Evolutionary conservation across 331 rosid genomes (phyloP).

Genomic region (Acacia pycnantha): DNA sequence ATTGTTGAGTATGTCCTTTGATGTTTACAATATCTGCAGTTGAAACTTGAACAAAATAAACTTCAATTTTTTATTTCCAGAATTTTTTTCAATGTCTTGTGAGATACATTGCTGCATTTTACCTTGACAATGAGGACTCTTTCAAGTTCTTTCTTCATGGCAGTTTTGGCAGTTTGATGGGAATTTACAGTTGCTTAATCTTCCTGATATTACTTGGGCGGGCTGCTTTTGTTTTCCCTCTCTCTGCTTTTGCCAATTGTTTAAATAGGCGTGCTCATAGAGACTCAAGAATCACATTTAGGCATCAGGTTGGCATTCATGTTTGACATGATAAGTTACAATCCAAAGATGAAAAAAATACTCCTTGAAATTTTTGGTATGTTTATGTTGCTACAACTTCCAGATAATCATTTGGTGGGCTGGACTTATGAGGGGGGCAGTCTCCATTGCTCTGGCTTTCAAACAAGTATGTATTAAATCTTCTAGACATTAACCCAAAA

Average conservation of each 20-base stretch:
- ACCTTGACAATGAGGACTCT: conserved; percentile 1
- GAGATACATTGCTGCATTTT: conserved; percentile 17
- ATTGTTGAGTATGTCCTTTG: not conserved
- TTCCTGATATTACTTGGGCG: conserved; percentile 69
- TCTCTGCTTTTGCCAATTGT: conserved; percentile 67
- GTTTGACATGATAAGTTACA: not conserved
- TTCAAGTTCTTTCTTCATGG: conserved; percentile 20
- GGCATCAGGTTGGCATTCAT: conserved; percentile 59
- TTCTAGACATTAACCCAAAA: not conserved
- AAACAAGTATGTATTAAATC: conserved; percentile 53
- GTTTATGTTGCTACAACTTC: conserved; percentile 26
- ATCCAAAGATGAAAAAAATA: not conserved
- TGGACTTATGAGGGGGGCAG: conserved; percentile 93
- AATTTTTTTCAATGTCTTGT: not conserved
- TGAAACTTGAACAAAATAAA: not conserved
- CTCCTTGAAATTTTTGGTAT: not conserved
- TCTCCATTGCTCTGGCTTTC: conserved; percentile 92
- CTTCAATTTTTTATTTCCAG: not conserved
- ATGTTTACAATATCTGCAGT: not conserved
- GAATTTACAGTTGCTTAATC: conserved; percentile 56
- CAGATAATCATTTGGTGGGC: conserved; percentile 95
- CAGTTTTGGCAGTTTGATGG: conserved; percentile 62
- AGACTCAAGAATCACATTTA: conserved; percentile 48
- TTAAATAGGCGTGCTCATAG: conserved; percentile 43
- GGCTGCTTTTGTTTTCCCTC: conserved; percentile 86